These are phyloP conservation scores for Olyra latifolia DNA, from an alignment of 176 grass and related monocot genomes.

Conservation along the genomic window DNA sequence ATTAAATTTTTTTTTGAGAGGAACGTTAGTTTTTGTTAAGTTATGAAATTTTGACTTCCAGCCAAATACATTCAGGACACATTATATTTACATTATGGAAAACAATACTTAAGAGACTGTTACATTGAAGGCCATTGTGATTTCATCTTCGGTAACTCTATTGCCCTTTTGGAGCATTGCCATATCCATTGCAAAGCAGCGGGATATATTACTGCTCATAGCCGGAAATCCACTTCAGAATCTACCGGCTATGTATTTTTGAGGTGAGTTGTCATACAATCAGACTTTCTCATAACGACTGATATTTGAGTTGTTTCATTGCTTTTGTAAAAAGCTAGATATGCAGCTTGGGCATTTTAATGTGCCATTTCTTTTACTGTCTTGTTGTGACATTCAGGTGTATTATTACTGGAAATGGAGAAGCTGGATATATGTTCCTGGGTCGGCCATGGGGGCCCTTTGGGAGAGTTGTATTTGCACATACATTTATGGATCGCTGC, in stretches of 20 bases:
- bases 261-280: slow-evolving; percentile 42
- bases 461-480: slow-evolving; percentile 92
- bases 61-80: slow-evolving; percentile 63
- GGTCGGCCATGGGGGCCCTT: slow-evolving; percentile 96
- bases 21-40: background rate
- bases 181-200: slow-evolving; percentile 91
- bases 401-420: slow-evolving; percentile 85
- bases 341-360: slow-evolving; percentile 26
- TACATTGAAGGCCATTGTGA: slow-evolving; percentile 96
- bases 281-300: background rate
- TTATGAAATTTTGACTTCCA: slow-evolving; percentile 19
- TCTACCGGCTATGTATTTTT: slow-evolving; percentile 94
- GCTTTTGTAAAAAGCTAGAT: background rate
- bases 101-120: slow-evolving; percentile 93
- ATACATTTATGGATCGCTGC: slow-evolving; percentile 90
- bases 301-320: background rate
- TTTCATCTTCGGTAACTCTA: slow-evolving; percentile 96
- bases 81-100: slow-evolving; percentile 92
- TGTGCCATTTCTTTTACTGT: background rate
- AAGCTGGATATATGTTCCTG: slow-evolving; percentile 73
- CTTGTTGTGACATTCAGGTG: slow-evolving; percentile 55
- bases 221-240: slow-evolving; percentile 88
- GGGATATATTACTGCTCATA: slow-evolving; percentile 95
- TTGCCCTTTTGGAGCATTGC: slow-evolving; percentile 89
- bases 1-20: background rate